Evolutionary conservation across 176 grass and related monocot species (phyloP), one percentile per base, ranked within the genome.

Genomic region (Bothriochloa decipiens): DNA sequence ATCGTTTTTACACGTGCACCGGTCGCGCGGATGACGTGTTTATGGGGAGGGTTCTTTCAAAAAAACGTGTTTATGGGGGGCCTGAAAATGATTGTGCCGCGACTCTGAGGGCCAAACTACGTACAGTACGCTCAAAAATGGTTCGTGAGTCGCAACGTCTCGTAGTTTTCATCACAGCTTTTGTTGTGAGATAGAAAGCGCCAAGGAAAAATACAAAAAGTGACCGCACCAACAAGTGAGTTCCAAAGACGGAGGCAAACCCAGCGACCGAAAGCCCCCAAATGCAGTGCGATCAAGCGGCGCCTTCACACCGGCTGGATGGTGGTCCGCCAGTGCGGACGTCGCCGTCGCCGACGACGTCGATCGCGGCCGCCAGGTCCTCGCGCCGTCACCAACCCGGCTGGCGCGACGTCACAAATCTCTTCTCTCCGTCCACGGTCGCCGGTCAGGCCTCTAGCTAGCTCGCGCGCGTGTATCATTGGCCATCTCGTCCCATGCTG

Each of bases 1-100:
- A 45, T 49, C 16, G 41, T 64, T 42, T 89, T 72, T 77, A 58
- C 88, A 90, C 79, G 79, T 82, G 88, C 83, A 17, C 17, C 47
- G 58, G 43, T 45, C 65, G 23, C 73, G 8, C n/a, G 40, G 41
- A 35, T 83, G 87, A 85, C 70, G 70, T 68, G 76, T n/a, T 26
- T 26, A 11, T 2, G 9, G n/a, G n/a, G n/a, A n/a, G n/a, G n/a
- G n/a, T n/a, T n/a, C n/a, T n/a, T n/a, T n/a, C n/a, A n/a, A n/a
- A n/a, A n/a, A n/a, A n/a, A n/a, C n/a, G n/a, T n/a, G n/a, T n/a
- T n/a, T n/a, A n/a, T n/a, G 68, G 60, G 80, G 70, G 16, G 23
- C 16, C 50, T 65, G 62, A 85, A 90, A 65, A 86, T 78, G 88
- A 90, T 78, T 46, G 64, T 70, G 71, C 65, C 70, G 62, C 65